Evolutionary conservation across 2,329 filamentous ascomycete species (phyloP), one percentile per base, ranked within the genome.

Genomic region (Xylaria hypoxylon): DNA sequence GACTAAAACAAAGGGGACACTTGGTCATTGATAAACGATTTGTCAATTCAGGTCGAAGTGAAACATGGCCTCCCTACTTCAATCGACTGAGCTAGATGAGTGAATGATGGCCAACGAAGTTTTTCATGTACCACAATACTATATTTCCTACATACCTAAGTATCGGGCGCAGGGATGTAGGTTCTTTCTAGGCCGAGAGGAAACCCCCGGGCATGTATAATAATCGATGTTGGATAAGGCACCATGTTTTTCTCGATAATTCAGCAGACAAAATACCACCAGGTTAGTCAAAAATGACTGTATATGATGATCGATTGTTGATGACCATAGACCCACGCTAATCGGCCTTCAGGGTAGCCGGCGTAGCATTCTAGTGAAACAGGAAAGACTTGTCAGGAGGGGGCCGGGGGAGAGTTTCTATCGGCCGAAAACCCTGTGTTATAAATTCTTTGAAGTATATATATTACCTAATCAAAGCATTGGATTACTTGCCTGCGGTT

Each of bases 371-470:
- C 24, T 38, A 17, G 19, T 35, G 48, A 38, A 53, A 35, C 47
- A 26, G 13, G 8, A 26, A 15, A 38, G 10, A 6, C 6, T 10
- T 26, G 13, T 38, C 8, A 24, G 11, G 28, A 47, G 17, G 5
- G n/a, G 4, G 48, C n/a, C n/a, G n/a, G n/a, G n/a, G 22, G 4
- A 33, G 13, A 15, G 35, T 15, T 13, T 57, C 13, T 15, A 33
- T 26, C 52, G 60, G 24, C 60, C 60, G 60, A 57, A 62, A 11
- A 33, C 44, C 19, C 40, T 11, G 31, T 19, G 28, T 52, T 24
- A 17, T 10, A 17, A 3, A 13, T 7, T 5, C 4, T 24, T 40
- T n/a, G 13, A 15, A 40, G 11, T 38, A 8, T 2, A 38, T 2
- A 53, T 15, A 2, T 33, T 26, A 40, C 15, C 11, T 38, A 38